Percentiles rank a stretch among this genome's conserved stretches.
phyloP scores from a whole-genome alignment of 2,329 filamentous ascomycete genomes.

The Fusarium chuoi region DNA sequence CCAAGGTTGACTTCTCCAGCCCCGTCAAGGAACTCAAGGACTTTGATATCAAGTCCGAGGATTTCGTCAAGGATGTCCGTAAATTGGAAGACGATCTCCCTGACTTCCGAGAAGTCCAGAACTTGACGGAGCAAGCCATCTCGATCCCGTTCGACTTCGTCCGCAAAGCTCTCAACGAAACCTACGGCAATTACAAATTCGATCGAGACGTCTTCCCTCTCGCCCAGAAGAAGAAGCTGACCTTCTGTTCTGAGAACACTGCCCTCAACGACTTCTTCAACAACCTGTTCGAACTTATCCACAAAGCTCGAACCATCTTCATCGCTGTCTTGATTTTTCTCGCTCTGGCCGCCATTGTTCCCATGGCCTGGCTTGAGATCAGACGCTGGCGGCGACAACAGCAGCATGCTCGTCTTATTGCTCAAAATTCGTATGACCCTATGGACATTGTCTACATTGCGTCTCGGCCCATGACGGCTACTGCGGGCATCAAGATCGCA shows the following conservation, averaged over 20 bases:
- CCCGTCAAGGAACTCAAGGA: constrained; percentile 74
- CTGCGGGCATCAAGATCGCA: constrained; percentile 75
- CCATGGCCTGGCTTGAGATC: constrained; percentile 85
- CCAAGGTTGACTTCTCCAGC: constrained; percentile 71
- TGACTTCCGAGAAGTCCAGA: constrained; percentile 83
- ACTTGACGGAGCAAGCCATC: constrained; percentile 80
- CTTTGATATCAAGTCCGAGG: constrained; percentile 73
- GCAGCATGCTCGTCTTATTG: constrained; percentile 73
- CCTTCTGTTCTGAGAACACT: constrained; percentile 89
- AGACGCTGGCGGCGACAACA: constrained; percentile 79
- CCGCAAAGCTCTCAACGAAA: constrained; percentile 76
- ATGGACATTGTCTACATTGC: constrained; percentile 91
- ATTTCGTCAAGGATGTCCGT: constrained; percentile 74
- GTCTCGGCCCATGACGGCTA: constrained; percentile 80
- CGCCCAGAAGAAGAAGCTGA: constrained; percentile 82
- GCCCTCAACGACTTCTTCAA: constrained; percentile 87
- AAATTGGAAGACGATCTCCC: constrained; percentile 83
- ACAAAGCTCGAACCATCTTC: constrained; percentile 77
- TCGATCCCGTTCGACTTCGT: constrained; percentile 84
- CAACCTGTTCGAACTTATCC: constrained; percentile 72
- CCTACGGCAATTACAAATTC: constrained; percentile 79
- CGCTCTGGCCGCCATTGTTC: constrained; percentile 77
- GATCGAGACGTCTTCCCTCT: constrained; percentile 82
- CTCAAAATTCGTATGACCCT: constrained; percentile 74
- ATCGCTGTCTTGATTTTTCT: constrained; percentile 77